Conservation (phyloP, 805 yeast species). For the Huiozyma naganishii region DNA sequence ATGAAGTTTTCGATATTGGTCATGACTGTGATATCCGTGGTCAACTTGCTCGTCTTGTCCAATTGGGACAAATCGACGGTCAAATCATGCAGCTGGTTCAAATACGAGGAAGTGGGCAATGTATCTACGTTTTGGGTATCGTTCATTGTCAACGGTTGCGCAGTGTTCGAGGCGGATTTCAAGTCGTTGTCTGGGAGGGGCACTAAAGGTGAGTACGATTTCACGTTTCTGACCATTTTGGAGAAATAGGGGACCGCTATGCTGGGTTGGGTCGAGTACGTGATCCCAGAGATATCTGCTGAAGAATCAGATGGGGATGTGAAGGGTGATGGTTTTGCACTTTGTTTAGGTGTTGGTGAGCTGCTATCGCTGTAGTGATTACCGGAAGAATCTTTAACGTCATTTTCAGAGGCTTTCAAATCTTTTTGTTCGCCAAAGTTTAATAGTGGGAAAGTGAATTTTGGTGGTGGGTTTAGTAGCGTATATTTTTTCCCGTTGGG, state of each 20-base stretch:
- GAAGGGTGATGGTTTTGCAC: no score
- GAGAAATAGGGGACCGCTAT: conserved; percentile 13
- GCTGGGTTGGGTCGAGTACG: neutral
- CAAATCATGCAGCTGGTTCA: conserved; percentile 19
- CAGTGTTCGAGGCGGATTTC: conserved; percentile 18
- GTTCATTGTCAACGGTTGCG: conserved; percentile 2
- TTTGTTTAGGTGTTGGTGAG: neutral
- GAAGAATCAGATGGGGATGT: no score
- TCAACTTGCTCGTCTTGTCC: conserved; percentile 6
- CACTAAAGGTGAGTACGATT: conserved; percentile 17
- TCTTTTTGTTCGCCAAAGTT: neutral
- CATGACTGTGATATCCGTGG: conserved; percentile 15
- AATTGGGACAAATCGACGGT: conserved; percentile 8
- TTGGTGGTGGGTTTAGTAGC: neutral
- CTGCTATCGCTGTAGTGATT: neutral
- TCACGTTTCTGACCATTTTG: conserved; percentile 11
- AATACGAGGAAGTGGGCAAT: conserved; percentile 1
- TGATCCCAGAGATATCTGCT: neutral
- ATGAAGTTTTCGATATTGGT: conserved; percentile 25
- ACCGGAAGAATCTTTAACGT: neutral
- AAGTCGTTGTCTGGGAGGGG: conserved; percentile 15
- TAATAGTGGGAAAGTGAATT: neutral
- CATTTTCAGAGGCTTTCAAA: neutral
- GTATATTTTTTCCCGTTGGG: neutral
- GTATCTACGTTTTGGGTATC: conserved; percentile 6